Evolutionary conservation across 2,329 filamentous ascomycete species (phyloP), one percentile per base, ranked within the genome.

Genomic region (Colletotrichum liriopes): DNA sequence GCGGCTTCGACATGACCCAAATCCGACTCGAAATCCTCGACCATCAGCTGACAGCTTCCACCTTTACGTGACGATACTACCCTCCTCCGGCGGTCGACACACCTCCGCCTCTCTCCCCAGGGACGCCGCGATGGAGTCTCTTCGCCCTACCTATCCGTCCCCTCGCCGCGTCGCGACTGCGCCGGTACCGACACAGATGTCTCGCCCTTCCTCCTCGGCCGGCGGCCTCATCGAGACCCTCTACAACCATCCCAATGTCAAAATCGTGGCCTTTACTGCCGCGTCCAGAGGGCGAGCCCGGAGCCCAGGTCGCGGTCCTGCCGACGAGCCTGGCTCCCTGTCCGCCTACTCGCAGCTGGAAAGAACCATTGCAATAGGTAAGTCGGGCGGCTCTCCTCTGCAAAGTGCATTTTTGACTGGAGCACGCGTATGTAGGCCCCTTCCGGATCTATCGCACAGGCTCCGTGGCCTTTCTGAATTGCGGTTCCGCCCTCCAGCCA

Each of bases 401-500:
- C 18, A 52, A 52, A 39, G 20, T 16, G 49, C n/a, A 14, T 29
- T 32, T 12, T 35, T 49, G 76, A 63, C 71, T 75, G 67, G 72
- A 72, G 20, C 23, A 20, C 26, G 29, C 58, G 43, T 58, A 60
- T 20, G 45, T 69, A 90, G 95, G 94, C 2, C 89, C 91, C 1
- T 88, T 98, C 72, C 90, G 92, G 74, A 94, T 98, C 74, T 97
- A 98, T 80, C 92, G 93, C 77, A 93, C 96, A 43, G 93, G 94
- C 26, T 94, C 94, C 12, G 94, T 96, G 20, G 93, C 94, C 16
- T 98, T 98, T 78, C 87, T 98, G 12, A 96, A 93, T 81, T 97
- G 94, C 74, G 94, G 94, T 72, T 91, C 90, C 67, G 92, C 95
- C 20, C 87, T 98, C 23, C 94, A 96, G 77, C 93, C 95, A 14